These are phyloP conservation scores for Cadophora sp. DNA, from an alignment of 2,329 filamentous ascomycete species.

Conservation along the genomic window DNA sequence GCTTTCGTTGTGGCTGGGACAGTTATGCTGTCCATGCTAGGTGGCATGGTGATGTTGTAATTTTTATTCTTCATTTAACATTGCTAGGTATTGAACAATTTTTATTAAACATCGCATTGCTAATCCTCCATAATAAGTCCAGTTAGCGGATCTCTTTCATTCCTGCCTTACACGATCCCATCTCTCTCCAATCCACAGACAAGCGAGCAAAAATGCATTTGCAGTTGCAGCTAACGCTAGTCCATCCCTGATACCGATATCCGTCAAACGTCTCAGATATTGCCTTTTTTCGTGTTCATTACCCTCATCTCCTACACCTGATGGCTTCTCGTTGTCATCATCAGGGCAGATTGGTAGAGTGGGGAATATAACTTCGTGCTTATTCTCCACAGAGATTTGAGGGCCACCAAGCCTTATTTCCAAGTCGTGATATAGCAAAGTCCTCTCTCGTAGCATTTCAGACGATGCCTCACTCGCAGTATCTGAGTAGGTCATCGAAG, in stretches of 20 bases:
- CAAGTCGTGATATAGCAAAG: background rate
- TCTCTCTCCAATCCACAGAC: background rate
- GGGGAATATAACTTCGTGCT: too few species aligned
- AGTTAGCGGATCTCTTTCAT: background rate
- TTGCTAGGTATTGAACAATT: too few species aligned
- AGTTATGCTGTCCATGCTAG: background rate
- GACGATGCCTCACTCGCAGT: background rate
- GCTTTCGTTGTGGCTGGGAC: too few species aligned
- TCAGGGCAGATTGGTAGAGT: too few species aligned
- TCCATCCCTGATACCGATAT: background rate
- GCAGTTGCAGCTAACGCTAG: background rate
- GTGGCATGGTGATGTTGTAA: background rate
- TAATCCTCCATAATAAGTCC: background rate
- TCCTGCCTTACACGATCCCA: background rate
- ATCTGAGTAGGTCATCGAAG: background rate
- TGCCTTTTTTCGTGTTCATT: background rate
- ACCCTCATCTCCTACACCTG: background rate
- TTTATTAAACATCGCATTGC: background rate
- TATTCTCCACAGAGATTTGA: too few species aligned
- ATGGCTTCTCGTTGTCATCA: background rate
- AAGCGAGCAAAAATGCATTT: background rate
- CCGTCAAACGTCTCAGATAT: background rate
- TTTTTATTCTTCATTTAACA: too few species aligned
- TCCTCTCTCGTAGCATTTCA: background rate
- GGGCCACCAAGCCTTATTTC: background rate